Evolutionary conservation across 1,284 basidiomycete genomes (phyloP).

Genomic region (Marasmius oreades): DNA sequence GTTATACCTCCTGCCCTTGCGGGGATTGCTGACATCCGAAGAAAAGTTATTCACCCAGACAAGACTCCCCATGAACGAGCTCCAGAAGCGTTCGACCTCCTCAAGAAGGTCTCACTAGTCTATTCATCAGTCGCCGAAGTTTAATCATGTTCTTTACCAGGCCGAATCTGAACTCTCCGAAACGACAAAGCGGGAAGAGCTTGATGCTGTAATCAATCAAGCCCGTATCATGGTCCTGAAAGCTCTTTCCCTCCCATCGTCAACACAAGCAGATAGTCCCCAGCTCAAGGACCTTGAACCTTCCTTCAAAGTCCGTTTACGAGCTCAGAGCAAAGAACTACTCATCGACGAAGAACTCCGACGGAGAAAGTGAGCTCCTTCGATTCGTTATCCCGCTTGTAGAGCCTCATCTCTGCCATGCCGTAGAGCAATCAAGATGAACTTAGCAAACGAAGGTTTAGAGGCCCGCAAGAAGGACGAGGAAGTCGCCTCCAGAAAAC

Average conservation of each 20-base stretch:
- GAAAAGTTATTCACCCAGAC: conserved; percentile 80
- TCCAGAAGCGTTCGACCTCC: conserved; percentile 79
- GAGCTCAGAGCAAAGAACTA: conserved; percentile 69
- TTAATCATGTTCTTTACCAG: conserved; percentile 32
- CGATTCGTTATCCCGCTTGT: conserved; percentile 1
- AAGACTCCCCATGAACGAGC: conserved; percentile 76
- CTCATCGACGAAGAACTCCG: conserved; percentile 81
- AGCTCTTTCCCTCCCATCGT: conserved; percentile 52
- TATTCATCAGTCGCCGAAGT: neutral
- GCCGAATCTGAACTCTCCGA: conserved; percentile 79
- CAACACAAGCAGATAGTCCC: conserved; percentile 52
- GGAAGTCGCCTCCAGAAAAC: conserved; percentile 66
- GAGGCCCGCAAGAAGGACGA: conserved; percentile 84
- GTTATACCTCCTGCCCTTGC: neutral
- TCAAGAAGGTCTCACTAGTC: conserved; percentile 64
- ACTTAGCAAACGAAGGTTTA: conserved; percentile 79
- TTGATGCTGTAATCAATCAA: conserved; percentile 74
- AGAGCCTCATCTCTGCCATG: conserved; percentile 6
- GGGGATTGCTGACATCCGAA: conserved; percentile 1
- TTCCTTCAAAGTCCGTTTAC: conserved; percentile 60
- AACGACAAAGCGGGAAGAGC: conserved; percentile 67
- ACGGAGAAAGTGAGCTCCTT: conserved; percentile 60
- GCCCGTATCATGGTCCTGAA: conserved; percentile 65
- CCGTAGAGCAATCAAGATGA: conserved; percentile 78
- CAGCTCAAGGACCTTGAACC: conserved; percentile 50